phyloP scores from a whole-genome alignment of 441 rosid genomes.

The Pelargonium fulgidum region DNA sequence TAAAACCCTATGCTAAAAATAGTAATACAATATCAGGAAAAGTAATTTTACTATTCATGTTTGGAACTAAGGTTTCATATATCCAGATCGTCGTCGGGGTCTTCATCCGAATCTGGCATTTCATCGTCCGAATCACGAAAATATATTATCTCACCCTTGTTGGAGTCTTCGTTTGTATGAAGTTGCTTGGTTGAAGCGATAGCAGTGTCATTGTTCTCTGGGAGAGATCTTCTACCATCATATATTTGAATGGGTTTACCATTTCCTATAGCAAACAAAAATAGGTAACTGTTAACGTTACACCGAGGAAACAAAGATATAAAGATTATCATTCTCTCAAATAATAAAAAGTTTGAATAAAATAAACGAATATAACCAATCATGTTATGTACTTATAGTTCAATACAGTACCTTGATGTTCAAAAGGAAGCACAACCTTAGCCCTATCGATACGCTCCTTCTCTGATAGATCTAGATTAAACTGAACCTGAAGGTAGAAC shows the following conservation, averaged over 20 bases:
- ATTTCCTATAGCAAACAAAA: conserved; percentile 40
- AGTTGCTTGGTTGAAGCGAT: conserved; percentile 25
- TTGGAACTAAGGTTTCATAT: conserved; percentile 31
- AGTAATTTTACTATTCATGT: background rate
- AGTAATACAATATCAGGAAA: background rate
- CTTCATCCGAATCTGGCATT: conserved; percentile 92
- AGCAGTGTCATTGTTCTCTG: conserved; percentile 33
- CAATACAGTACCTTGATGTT: conserved; percentile 67
- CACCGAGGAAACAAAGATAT: background rate
- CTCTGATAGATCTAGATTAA: conserved; percentile 67
- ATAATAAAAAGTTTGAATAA: too few species aligned
- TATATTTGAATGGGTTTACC: conserved; percentile 70
- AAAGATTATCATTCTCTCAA: background rate
- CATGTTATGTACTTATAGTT: background rate
- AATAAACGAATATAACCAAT: background rate
- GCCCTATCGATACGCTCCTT: conserved; percentile 70
- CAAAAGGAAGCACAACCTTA: conserved; percentile 86
- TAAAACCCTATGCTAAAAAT: background rate
- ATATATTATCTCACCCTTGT: conserved; percentile 71
- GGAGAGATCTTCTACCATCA: conserved; percentile 64
- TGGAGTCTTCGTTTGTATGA: conserved; percentile 31
- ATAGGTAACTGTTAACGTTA: background rate
- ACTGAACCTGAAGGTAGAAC: conserved; percentile 59
- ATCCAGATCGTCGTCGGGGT: conserved; percentile 93
- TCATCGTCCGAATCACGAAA: conserved; percentile 94